Evolutionary conservation across 2,329 filamentous ascomycete species (phyloP).

Genomic region (Aspergillus brasiliensis): DNA sequence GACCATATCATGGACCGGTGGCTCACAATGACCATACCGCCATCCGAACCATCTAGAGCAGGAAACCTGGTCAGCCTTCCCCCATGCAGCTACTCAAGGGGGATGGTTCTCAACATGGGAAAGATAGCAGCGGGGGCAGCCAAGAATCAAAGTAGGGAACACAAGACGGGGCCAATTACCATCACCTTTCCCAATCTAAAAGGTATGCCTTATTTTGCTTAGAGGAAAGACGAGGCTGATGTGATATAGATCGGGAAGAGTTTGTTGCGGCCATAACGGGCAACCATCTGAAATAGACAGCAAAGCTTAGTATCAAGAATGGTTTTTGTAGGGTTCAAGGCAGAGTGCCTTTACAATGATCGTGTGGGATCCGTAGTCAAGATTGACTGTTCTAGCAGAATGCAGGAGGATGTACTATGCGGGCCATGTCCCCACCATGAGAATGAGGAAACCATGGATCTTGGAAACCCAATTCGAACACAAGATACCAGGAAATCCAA

Average conservation of each 20-base stretch:
- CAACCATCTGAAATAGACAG: neutral
- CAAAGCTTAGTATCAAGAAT: neutral
- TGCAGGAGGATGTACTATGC: neutral
- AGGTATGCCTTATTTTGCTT: conserved; percentile 17
- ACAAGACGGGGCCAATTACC: conserved; percentile 25
- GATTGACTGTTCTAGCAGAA: neutral
- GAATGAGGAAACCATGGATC: neutral
- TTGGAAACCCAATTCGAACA: neutral
- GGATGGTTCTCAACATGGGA: conserved; percentile 31
- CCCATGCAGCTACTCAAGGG: conserved; percentile 23
- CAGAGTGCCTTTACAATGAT: no score
- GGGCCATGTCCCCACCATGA: neutral
- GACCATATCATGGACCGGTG: conserved; percentile 31
- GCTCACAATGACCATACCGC: conserved; percentile 29
- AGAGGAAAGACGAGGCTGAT: neutral
- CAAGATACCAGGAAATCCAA: neutral
- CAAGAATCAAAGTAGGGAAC: conserved; percentile 21
- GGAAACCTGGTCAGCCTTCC: conserved; percentile 27
- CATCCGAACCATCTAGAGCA: conserved; percentile 20
- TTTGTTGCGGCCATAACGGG: conserved; percentile 19
- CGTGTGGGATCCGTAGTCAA: no score
- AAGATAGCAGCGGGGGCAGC: conserved; percentile 29
- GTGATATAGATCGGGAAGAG: conserved; percentile 21
- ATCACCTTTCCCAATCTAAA: conserved; percentile 27
- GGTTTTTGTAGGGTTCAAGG: no score